These are phyloP conservation scores for Globisporangium iwayamae DNA, from an alignment of 352 stramenopile genomes.

Conservation along the genomic window DNA sequence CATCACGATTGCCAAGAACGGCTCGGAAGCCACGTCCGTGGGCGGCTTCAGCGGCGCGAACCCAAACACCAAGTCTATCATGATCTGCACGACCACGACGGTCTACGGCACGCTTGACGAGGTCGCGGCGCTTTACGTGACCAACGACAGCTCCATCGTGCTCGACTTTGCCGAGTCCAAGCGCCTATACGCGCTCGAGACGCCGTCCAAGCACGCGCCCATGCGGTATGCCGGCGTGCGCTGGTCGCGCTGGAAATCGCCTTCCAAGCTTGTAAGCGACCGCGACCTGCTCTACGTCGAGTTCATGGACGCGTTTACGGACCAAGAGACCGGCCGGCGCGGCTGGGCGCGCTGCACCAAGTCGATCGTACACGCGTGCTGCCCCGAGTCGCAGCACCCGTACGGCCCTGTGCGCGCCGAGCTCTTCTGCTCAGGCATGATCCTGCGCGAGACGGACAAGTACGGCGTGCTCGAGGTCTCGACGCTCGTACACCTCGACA, in stretches of 20 bases:
- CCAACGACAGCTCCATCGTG: conserved; percentile 34
- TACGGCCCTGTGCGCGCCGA: conserved; percentile 47
- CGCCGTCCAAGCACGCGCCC: conserved; percentile 31
- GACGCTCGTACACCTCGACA: conserved; percentile 54
- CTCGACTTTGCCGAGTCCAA: conserved; percentile 49
- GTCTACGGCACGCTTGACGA: conserved; percentile 59
- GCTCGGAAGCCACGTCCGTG: conserved; percentile 27
- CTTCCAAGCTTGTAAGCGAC: conserved; percentile 42
- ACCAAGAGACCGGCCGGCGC: conserved; percentile 45
- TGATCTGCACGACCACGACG: conserved; percentile 54
- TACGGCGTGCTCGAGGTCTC: conserved; percentile 53
- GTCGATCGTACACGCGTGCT: conserved; percentile 60
- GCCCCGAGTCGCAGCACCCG: conserved; percentile 53
- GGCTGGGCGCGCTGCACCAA: conserved; percentile 66
- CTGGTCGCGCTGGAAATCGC: conserved; percentile 59
- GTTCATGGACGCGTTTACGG: conserved; percentile 67
- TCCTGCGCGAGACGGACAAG: conserved; percentile 56
- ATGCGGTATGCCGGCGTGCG: conserved; percentile 45
- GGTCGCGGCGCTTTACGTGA: conserved; percentile 55
- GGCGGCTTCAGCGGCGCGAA: conserved; percentile 24
- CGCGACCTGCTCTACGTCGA: conserved; percentile 60
- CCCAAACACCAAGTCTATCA: conserved; percentile 35
- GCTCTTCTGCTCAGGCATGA: conserved; percentile 52
- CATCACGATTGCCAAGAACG: conserved; percentile 28
- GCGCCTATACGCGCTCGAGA: conserved; percentile 52